Percentiles rank a stretch among this genome's conserved stretches.
These are phyloP conservation scores for Umbelopsis sp. DNA, from an alignment of 371 early-diverging fungal genomes.

Conservation along the genomic window DNA sequence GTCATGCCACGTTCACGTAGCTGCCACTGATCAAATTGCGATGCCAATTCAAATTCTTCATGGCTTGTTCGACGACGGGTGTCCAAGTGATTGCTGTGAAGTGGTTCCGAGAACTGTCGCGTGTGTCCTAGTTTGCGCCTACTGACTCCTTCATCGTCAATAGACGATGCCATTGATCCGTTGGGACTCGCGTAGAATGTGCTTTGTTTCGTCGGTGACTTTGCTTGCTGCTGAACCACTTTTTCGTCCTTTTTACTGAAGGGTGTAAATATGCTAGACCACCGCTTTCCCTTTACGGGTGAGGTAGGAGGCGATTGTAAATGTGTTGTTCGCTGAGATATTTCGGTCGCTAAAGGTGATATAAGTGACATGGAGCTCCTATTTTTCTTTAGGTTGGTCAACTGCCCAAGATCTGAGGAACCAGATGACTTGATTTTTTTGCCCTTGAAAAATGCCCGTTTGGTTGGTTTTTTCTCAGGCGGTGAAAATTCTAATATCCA, in stretches of 20 bases:
- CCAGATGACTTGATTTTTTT: background rate
- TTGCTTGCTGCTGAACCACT: background rate
- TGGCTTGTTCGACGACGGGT: background rate
- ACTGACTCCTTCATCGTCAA: background rate
- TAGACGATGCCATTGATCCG: background rate
- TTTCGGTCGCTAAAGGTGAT: background rate
- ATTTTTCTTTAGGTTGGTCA: background rate
- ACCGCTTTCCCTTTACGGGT: background rate
- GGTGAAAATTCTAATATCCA: background rate
- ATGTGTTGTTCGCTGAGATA: background rate
- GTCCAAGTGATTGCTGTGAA: background rate
- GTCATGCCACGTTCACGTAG: conserved; percentile 1
- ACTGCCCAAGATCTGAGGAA: background rate
- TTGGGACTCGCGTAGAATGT: background rate
- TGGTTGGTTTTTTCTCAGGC: background rate
- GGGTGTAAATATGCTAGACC: conserved; percentile 8
- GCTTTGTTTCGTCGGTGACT: background rate
- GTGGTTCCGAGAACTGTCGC: background rate
- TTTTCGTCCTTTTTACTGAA: background rate
- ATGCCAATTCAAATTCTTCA: conserved; percentile 13
- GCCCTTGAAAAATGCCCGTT: background rate
- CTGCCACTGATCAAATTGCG: conserved; percentile 9
- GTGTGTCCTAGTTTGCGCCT: background rate
- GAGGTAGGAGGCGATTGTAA: background rate
- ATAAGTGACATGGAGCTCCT: background rate